phyloP scores from a whole-genome alignment of 148 eudicot genomes.

The Polygonum aviculare region DNA sequence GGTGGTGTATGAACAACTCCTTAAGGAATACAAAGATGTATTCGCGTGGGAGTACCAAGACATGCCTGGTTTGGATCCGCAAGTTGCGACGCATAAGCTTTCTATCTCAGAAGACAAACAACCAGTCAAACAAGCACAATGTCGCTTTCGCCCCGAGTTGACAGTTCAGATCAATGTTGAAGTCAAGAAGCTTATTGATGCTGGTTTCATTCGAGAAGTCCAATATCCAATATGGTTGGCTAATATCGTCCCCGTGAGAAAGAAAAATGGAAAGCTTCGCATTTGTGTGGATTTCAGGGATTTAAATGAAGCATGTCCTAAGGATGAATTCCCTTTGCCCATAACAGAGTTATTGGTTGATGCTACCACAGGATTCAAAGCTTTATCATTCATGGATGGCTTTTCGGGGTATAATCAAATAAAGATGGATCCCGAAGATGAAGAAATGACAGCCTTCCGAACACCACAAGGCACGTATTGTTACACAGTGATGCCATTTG shows the following conservation, averaged over 20 bases:
- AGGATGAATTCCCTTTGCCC: neutral
- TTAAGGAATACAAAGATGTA: constrained; percentile 15
- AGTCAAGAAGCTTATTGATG: neutral
- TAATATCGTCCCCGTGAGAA: neutral
- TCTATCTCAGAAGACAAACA: neutral
- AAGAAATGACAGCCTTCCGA: too few species aligned
- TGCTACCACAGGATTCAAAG: neutral
- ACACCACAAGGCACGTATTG: too few species aligned
- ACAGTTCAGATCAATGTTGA: neutral
- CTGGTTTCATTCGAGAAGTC: neutral
- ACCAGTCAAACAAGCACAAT: neutral
- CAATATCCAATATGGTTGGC: neutral
- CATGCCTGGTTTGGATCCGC: neutral
- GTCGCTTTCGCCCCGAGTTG: neutral
- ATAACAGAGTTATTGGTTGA: neutral
- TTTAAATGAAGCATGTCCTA: neutral
- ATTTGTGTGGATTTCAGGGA: neutral
- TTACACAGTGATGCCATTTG: too few species aligned
- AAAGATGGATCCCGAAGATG: neutral
- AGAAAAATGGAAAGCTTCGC: neutral
- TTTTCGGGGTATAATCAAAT: neutral
- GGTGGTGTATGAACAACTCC: neutral
- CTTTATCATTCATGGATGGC: neutral
- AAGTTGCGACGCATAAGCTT: neutral
- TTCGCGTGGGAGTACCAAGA: neutral